These are phyloP conservation scores for Ustilago tritici DNA, from an alignment of 1,284 basidiomycete species.

Conservation along the genomic window DNA sequence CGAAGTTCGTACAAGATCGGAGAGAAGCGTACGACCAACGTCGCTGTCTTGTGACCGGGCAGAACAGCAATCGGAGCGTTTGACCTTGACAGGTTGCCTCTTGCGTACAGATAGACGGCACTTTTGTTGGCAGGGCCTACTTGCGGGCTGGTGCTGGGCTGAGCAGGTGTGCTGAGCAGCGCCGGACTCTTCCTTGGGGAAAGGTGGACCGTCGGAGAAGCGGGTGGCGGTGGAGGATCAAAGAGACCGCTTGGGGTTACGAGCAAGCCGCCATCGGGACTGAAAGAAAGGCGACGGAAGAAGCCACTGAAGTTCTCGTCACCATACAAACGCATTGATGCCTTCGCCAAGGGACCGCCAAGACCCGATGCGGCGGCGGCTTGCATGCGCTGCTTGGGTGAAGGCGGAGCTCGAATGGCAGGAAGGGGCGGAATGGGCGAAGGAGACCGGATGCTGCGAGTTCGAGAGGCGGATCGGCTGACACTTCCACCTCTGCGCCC, in stretches of 20 bases:
- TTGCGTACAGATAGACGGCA: slow-evolving; percentile 93
- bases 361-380: slow-evolving; percentile 44
- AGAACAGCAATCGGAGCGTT: slow-evolving; percentile 91
- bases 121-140: slow-evolving; percentile 70
- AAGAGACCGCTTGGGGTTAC: slow-evolving; percentile 96
- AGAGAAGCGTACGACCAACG: slow-evolving; percentile 91
- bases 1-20: slow-evolving; percentile 91
- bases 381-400: slow-evolving; percentile 60
- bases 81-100: slow-evolving; percentile 79
- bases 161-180: slow-evolving; percentile 11
- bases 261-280: slow-evolving; percentile 91
- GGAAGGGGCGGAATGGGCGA: slow-evolving; percentile 71
- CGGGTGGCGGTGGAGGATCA: slow-evolving; percentile 64
- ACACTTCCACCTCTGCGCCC: slow-evolving; percentile 36
- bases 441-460: slow-evolving; percentile 59
- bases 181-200: slow-evolving; percentile 48
- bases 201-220: slow-evolving; percentile 40
- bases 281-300: slow-evolving; percentile 92
- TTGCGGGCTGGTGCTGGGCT: slow-evolving; percentile 20
- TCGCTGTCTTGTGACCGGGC: slow-evolving; percentile 94
- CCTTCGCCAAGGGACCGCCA: slow-evolving; percentile 37
- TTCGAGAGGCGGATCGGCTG: slow-evolving; percentile 57
- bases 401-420: slow-evolving; percentile 64
- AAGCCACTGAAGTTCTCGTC: slow-evolving; percentile 96
- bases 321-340: slow-evolving; percentile 78